Conservation (phyloP, 2,329 filamentous ascomycete species). For the Clathrospora elynae region DNA sequence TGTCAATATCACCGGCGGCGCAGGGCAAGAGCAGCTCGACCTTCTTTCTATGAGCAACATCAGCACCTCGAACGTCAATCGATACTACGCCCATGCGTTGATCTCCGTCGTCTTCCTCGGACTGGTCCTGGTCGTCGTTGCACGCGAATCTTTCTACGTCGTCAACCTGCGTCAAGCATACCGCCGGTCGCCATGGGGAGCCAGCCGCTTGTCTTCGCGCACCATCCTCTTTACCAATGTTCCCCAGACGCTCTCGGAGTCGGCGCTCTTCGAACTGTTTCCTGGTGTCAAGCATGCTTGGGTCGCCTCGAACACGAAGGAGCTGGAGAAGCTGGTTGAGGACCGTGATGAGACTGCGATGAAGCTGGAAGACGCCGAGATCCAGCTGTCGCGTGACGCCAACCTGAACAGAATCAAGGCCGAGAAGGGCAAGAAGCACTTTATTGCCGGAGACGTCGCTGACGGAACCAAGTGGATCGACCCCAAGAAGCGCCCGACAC, state of each 20-base stretch:
- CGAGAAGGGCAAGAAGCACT: constrained; percentile 56
- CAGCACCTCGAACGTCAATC: constrained; percentile 34
- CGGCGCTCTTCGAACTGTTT: constrained; percentile 48
- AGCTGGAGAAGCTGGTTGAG: constrained; percentile 52
- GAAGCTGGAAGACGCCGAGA: constrained; percentile 53
- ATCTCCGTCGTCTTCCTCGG: constrained; percentile 52
- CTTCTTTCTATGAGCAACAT: constrained; percentile 49
- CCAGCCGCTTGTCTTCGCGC: constrained; percentile 53
- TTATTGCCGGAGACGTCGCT: constrained; percentile 49
- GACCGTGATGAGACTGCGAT: constrained; percentile 51
- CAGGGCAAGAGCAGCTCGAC: constrained; percentile 46
- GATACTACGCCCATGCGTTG: constrained; percentile 53
- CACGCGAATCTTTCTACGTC: constrained; percentile 54
- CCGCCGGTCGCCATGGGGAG: constrained; percentile 51
- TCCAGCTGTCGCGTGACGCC: constrained; percentile 54
- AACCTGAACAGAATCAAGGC: constrained; percentile 73
- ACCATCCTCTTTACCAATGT: constrained; percentile 57
- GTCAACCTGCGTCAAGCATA: constrained; percentile 57
- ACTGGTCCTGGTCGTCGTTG: constrained; percentile 53
- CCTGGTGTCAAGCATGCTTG: constrained; percentile 52
- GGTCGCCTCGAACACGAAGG: constrained; percentile 54
- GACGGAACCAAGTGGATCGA: constrained; percentile 51
- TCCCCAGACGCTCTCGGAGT: constrained; percentile 49
- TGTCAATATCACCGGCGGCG: constrained; percentile 52
- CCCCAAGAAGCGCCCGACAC: constrained; percentile 49